Evolutionary conservation across 108 stramenopile species (phyloP).

Genomic region (Nitzschia sp.): DNA sequence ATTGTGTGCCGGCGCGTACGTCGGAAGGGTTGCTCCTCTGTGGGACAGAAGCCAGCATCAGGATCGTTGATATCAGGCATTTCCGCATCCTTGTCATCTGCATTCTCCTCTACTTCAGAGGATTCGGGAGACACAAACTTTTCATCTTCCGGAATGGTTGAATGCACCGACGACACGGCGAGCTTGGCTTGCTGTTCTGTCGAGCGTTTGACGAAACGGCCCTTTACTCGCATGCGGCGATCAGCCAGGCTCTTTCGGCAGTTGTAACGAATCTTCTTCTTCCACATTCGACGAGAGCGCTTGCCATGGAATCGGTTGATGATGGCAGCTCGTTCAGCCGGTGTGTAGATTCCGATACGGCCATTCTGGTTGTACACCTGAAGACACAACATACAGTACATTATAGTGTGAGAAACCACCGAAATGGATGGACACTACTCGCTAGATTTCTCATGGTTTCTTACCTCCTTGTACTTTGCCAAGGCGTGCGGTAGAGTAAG

Average conservation of each 20-base stretch:
- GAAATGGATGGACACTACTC: too few relatives aligned
- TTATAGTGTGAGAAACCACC: too few relatives aligned
- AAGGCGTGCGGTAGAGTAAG: constrained; percentile 80
- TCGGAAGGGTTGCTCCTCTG: constrained; percentile 84
- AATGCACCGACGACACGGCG: not conserved
- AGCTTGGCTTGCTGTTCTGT: constrained; percentile 44
- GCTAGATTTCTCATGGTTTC: too few relatives aligned
- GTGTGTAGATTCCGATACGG: constrained; percentile 97
- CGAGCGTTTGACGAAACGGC: constrained; percentile 93
- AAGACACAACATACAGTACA: too few relatives aligned
- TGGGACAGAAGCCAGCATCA: constrained; percentile 79
- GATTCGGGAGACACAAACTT: constrained; percentile 13
- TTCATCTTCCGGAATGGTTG: constrained; percentile 24
- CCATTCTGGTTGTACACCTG: constrained; percentile 95
- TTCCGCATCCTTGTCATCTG: constrained; percentile 46
- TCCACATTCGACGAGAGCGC: constrained; percentile 90
- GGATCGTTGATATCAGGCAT: constrained; percentile 84
- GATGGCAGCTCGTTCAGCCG: constrained; percentile 90
- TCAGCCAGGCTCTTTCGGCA: constrained; percentile 98
- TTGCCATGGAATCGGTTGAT: constrained; percentile 90
- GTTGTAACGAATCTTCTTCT: constrained; percentile 96
- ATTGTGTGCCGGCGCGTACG: constrained; percentile 82
- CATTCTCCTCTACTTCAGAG: constrained; percentile 25
- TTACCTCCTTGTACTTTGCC: constrained; percentile 84
- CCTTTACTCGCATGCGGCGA: constrained; percentile 93